Evolutionary conservation across 2,329 filamentous ascomycete species (phyloP).

Genomic region (Rhynchosporium agropyri): DNA sequence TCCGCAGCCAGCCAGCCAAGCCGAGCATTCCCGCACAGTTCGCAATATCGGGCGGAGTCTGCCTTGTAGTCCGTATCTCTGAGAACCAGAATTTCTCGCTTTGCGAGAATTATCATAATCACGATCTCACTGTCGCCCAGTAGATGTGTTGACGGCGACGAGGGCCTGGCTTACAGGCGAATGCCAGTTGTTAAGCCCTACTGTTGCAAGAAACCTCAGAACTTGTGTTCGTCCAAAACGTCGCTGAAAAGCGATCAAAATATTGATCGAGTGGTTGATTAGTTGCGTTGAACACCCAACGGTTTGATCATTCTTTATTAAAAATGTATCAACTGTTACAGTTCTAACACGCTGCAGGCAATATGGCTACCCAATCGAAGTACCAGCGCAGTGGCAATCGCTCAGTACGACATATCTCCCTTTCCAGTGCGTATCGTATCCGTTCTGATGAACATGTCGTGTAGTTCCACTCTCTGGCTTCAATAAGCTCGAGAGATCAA

Average conservation of each 20-base stretch:
- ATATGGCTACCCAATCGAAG: slow-evolving; percentile 37
- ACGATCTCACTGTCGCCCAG: slow-evolving; percentile 24
- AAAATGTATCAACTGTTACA: too few relatives aligned
- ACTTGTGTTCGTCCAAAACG: slow-evolving; percentile 20
- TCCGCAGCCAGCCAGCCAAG: slow-evolving; percentile 7
- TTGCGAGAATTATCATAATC: slow-evolving; percentile 18
- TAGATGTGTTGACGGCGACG: slow-evolving; percentile 10
- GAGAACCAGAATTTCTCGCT: slow-evolving; percentile 24
- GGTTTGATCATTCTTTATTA: slow-evolving; percentile 29
- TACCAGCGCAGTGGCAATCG: slow-evolving; percentile 33
- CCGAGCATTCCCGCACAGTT: slow-evolving; percentile 3
- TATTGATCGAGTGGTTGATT: slow-evolving; percentile 5
- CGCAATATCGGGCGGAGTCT: slow-evolving; percentile 33
- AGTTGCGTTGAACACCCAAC: slow-evolving; percentile 1
- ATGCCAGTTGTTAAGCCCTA: slow-evolving; percentile 29
- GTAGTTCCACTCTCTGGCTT: slow-evolving; percentile 35
- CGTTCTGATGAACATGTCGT: slow-evolving; percentile 34
- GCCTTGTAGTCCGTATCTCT: slow-evolving; percentile 27
- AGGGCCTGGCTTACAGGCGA: slow-evolving; percentile 18
- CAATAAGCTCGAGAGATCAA: slow-evolving; percentile 31
- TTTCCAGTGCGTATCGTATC: slow-evolving; percentile 9
- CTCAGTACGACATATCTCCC: slow-evolving; percentile 33
- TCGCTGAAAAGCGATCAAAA: slow-evolving; percentile 24
- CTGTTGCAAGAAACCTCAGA: slow-evolving; percentile 18
- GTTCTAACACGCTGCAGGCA: slow-evolving; percentile 29